phyloP scores from a whole-genome alignment of 1,139 yeast species.

The Fermentozyma sake region DNA sequence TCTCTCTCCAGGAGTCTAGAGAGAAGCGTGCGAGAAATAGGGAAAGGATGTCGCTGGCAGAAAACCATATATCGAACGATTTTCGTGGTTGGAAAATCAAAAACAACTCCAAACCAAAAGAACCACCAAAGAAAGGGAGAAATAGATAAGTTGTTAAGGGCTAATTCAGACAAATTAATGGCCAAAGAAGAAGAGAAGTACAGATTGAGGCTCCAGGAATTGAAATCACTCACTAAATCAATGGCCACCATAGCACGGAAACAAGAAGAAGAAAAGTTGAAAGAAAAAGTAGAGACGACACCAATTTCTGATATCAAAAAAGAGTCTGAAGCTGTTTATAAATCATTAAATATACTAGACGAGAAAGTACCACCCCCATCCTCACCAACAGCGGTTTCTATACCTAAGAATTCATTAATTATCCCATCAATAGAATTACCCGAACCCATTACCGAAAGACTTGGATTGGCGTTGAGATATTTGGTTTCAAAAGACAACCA shows the following conservation, averaged over 20 bases:
- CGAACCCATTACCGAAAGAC: constrained; percentile 29
- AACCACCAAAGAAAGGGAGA: constrained; percentile 5
- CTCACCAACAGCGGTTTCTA: no score
- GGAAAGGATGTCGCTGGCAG: no score
- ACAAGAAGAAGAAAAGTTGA: constrained; percentile 12
- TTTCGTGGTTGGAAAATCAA: constrained; percentile 8
- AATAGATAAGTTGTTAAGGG: constrained; percentile 15
- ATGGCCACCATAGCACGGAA: constrained; percentile 17
- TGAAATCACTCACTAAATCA: constrained; percentile 15
- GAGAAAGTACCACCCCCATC: no score
- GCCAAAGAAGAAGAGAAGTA: constrained; percentile 19
- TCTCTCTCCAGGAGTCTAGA: no score
- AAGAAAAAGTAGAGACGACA: constrained; percentile 12
- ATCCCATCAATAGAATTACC: constrained; percentile 35
- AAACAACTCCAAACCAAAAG: constrained; percentile 2
- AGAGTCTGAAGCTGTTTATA: no score
- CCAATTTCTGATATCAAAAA: no score
- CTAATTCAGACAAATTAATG: constrained; percentile 15
- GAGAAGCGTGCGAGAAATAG: no score
- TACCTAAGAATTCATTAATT: constrained; percentile 14
- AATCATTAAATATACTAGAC: no score
- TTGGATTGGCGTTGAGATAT: constrained; percentile 46
- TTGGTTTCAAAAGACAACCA: constrained; percentile 43
- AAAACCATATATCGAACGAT: no score
- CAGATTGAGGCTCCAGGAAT: constrained; percentile 15